These are phyloP conservation scores for Apiospora sp. DNA, from an alignment of 2,329 filamentous ascomycete species.

Conservation along the genomic window DNA sequence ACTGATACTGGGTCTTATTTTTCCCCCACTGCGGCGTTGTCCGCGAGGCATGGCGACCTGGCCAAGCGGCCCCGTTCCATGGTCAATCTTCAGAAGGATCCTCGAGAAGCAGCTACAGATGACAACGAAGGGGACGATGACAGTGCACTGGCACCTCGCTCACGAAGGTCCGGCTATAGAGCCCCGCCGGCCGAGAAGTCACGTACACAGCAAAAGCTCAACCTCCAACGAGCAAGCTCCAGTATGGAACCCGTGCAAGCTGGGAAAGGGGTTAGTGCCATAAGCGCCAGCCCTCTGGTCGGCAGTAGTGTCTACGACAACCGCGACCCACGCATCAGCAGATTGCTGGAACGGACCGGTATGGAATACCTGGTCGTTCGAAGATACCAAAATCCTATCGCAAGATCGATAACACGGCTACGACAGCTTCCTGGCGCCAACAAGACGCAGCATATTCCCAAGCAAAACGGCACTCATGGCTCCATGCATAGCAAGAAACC, in stretches of 20 bases:
- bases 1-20: slow-evolving; percentile 62
- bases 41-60: slow-evolving; percentile 43
- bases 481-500: slow-evolving; percentile 39
- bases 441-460: slow-evolving; percentile 56
- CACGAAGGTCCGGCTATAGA: slow-evolving; percentile 48
- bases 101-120: slow-evolving; percentile 41
- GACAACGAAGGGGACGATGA: slow-evolving; percentile 47
- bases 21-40: slow-evolving; percentile 43
- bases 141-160: slow-evolving; percentile 57
- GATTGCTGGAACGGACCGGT: slow-evolving; percentile 73
- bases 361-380: slow-evolving; percentile 79
- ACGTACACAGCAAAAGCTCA: slow-evolving; percentile 78
- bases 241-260: slow-evolving; percentile 71
- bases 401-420: slow-evolving; percentile 65
- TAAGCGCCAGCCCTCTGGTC: slow-evolving; percentile 56
- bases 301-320: slow-evolving; percentile 64
- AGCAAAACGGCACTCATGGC: slow-evolving; percentile 48
- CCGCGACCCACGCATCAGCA: slow-evolving; percentile 68
- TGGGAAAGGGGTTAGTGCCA: slow-evolving; percentile 47
- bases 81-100: slow-evolving; percentile 44
- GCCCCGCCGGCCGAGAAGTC: slow-evolving; percentile 63
- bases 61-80: slow-evolving; percentile 53
- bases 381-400: slow-evolving; percentile 75
- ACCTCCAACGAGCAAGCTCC: slow-evolving; percentile 76
- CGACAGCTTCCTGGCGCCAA: slow-evolving; percentile 60